Conservation (phyloP, 75 land plant genomes). For the Pseudotsuga menziesii region DNA sequence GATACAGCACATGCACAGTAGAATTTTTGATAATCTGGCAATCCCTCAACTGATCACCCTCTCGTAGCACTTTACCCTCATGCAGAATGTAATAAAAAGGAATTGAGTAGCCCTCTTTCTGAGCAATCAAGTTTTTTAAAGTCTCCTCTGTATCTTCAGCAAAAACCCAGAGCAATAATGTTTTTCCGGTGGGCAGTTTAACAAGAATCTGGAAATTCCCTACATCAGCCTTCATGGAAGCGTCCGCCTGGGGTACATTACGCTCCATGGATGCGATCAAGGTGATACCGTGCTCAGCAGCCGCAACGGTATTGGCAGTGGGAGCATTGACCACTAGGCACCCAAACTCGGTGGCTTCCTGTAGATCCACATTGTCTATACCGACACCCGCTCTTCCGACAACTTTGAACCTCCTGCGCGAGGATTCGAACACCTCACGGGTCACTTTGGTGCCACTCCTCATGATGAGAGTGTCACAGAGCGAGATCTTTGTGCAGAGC, state of each 20-base stretch:
- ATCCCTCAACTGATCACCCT: no score
- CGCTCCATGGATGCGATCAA: constrained; percentile 74
- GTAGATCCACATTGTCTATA: constrained; percentile 91
- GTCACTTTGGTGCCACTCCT: constrained; percentile 87
- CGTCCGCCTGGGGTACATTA: constrained; percentile 79
- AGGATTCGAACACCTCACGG: constrained; percentile 73
- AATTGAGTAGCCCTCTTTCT: no score
- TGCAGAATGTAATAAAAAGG: no score
- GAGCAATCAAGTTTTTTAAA: no score
- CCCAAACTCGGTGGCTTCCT: constrained; percentile 83
- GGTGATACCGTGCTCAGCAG: constrained; percentile 93
- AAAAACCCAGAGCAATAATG: no score
- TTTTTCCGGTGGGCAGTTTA: no score
- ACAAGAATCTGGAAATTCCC: no score
- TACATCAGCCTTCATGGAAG: constrained; percentile 84
- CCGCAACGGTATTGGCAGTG: constrained; percentile 88
- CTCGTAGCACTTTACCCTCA: no score
- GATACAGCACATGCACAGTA: no score
- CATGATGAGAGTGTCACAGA: constrained; percentile 89
- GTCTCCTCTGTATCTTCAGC: no score
- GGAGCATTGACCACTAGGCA: constrained; percentile 96
- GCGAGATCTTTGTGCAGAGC: constrained; percentile 83
- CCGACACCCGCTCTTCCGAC: constrained; percentile 96
- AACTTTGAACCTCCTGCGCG: constrained; percentile 65
- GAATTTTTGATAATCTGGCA: no score